phyloP scores from a whole-genome alignment of 1,284 basidiomycete genomes.

The Anthracocystis panici-leucophaei region DNA sequence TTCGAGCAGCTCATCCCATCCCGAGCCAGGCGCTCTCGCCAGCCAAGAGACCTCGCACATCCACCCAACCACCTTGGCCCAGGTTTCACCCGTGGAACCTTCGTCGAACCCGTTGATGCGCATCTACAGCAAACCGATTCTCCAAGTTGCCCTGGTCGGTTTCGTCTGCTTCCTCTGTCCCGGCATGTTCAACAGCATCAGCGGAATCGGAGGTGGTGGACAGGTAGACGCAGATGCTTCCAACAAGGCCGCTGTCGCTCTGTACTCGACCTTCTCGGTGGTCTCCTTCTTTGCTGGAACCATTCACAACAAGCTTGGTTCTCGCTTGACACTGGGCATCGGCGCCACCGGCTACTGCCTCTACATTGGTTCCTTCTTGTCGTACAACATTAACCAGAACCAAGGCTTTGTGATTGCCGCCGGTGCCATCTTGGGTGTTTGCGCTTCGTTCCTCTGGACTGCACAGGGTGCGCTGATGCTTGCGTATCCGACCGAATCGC shows the following conservation, averaged over 20 bases:
- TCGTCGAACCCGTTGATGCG: slow-evolving; percentile 33
- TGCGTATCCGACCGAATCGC: slow-evolving; percentile 79
- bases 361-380: slow-evolving; percentile 79
- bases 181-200: slow-evolving; percentile 74
- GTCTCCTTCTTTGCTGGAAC: slow-evolving; percentile 76
- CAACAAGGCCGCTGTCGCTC: slow-evolving; percentile 52
- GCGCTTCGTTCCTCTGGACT: slow-evolving; percentile 79
- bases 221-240: slow-evolving; percentile 45
- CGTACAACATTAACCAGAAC: slow-evolving; percentile 69
- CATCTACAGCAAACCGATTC: slow-evolving; percentile 28
- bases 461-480: slow-evolving; percentile 84
- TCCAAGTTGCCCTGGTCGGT: slow-evolving; percentile 43
- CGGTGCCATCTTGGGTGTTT: slow-evolving; percentile 84
- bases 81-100: slow-evolving; percentile 15
- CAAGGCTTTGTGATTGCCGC: slow-evolving; percentile 75
- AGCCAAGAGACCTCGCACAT: slow-evolving; percentile 15
- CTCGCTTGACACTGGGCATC: slow-evolving; percentile 78
- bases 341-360: slow-evolving; percentile 75
- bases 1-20: slow-evolving; percentile 33
- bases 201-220: slow-evolving; percentile 73
- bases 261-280: slow-evolving; percentile 64
- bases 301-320: slow-evolving; percentile 76
- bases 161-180: slow-evolving; percentile 71
- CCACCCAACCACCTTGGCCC: slow-evolving; percentile 24
- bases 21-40: slow-evolving; percentile 10